Percentiles rank a stretch among this genome's conserved stretches.
Evolutionary conservation across 2,329 filamentous ascomycete species (phyloP).

Genomic region (Neopestalotiopsis clavispora): DNA sequence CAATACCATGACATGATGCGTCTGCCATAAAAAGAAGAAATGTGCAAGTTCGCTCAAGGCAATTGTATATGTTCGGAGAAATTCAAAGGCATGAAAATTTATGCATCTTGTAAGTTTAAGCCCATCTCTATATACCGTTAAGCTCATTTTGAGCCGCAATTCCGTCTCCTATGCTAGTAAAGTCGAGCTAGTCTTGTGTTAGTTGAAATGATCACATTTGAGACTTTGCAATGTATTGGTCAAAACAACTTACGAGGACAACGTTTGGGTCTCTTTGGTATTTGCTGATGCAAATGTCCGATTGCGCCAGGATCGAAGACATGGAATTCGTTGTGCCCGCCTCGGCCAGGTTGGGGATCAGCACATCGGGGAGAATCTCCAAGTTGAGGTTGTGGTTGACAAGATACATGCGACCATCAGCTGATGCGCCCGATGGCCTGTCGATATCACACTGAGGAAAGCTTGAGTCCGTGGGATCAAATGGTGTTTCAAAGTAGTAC

Average conservation of each 20-base stretch:
- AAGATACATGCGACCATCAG: conserved; percentile 48
- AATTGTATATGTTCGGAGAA: too few species aligned
- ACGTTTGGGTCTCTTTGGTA: conserved; percentile 41
- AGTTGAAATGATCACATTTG: conserved; percentile 7
- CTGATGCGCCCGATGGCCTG: conserved; percentile 55
- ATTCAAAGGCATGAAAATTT: not conserved
- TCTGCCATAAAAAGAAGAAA: not conserved
- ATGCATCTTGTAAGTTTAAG: not conserved
- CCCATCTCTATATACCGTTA: conserved; percentile 38
- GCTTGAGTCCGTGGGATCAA: conserved; percentile 61
- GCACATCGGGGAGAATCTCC: conserved; percentile 37
- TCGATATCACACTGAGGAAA: conserved; percentile 71
- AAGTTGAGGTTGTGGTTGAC: conserved; percentile 51
- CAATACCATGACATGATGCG: not conserved
- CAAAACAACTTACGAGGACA: conserved; percentile 40
- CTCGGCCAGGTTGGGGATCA: conserved; percentile 37
- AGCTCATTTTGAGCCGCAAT: conserved; percentile 42
- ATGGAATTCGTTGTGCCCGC: conserved; percentile 52
- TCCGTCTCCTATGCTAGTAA: conserved; percentile 45
- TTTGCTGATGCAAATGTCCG: conserved; percentile 35
- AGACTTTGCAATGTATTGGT: not conserved
- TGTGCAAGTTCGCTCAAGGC: not conserved
- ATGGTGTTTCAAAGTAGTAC: conserved; percentile 76
- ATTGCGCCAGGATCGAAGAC: conserved; percentile 48
- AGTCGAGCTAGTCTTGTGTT: conserved; percentile 44